Conservation (phyloP, 768 basidiomycete species). For the Serendipita indica region DNA sequence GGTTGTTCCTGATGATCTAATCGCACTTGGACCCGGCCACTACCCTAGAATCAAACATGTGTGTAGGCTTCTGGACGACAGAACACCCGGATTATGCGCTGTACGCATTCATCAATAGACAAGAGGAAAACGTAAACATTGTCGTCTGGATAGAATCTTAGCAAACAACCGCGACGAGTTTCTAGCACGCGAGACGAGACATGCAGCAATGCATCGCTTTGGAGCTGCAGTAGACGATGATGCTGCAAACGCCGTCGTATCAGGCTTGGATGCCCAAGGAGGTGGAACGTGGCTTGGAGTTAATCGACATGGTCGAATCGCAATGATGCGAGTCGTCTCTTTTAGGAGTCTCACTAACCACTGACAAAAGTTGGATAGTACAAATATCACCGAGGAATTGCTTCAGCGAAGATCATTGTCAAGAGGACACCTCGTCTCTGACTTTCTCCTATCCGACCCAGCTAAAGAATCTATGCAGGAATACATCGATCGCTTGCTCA, state of each 20-base stretch:
- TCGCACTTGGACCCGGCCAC: too few species aligned
- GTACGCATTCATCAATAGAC: too few species aligned
- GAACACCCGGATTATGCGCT: constrained; percentile 65
- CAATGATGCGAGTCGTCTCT: constrained; percentile 43
- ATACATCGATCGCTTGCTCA: constrained; percentile 32
- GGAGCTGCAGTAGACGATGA: too few species aligned
- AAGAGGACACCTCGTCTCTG: constrained; percentile 52
- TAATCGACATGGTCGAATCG: constrained; percentile 46
- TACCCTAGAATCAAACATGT: too few species aligned
- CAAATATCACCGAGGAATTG: constrained; percentile 64
- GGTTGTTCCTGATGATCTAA: too few species aligned
- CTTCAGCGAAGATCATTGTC: constrained; percentile 37
- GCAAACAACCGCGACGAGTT: constrained; percentile 67
- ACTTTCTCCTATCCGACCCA: constrained; percentile 43
- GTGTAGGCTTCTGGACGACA: constrained; percentile 63
- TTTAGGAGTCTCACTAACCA: neutral
- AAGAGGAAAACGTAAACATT: too few species aligned
- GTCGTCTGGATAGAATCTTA: constrained; percentile 36
- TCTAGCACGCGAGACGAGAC: constrained; percentile 47
- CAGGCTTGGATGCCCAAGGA: constrained; percentile 55
- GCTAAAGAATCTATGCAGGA: constrained; percentile 27
- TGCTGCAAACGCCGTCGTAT: constrained; percentile 36
- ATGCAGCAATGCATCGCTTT: constrained; percentile 57
- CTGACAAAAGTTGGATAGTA: constrained; percentile 37
- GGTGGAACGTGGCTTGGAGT: constrained; percentile 80